phyloP scores from a whole-genome alignment of 2,329 filamentous ascomycete species.

The Hypoxylon sp. region DNA sequence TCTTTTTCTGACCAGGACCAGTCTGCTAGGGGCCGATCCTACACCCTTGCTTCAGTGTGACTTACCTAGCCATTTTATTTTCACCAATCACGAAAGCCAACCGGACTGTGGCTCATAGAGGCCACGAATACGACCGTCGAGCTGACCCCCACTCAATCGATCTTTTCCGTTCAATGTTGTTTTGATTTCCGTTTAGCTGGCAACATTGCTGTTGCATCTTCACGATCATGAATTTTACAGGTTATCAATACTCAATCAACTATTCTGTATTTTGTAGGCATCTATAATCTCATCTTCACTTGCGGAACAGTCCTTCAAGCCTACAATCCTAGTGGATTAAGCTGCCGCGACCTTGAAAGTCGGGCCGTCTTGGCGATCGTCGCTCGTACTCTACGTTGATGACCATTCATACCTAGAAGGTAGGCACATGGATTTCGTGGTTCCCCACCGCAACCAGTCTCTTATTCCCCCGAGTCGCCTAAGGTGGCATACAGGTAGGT shows the following conservation, averaged over 20 bases:
- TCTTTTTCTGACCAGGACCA: background rate
- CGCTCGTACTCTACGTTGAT: constrained; percentile 8
- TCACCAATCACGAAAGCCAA: constrained; percentile 15
- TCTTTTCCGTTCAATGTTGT: background rate
- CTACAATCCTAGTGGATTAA: background rate
- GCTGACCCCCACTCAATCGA: constrained; percentile 4
- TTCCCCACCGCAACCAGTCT: constrained; percentile 6
- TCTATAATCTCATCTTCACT: background rate
- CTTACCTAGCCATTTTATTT: background rate
- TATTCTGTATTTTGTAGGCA: background rate
- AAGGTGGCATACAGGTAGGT: background rate
- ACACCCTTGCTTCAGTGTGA: constrained; percentile 17
- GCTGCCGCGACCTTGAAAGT: constrained; percentile 21
- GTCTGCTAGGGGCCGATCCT: constrained; percentile 20
- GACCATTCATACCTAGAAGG: background rate
- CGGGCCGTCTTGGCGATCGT: constrained; percentile 37
- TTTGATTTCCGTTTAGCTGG: background rate
- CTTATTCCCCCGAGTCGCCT: background rate
- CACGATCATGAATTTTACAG: background rate
- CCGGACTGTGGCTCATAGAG: constrained; percentile 10
- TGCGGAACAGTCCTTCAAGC: too few relatives aligned
- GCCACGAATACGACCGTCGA: constrained; percentile 2
- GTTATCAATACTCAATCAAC: background rate
- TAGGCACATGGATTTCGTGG: background rate
- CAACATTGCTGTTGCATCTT: background rate